Evolutionary conservation across 2,329 filamentous ascomycete genomes (phyloP).

Genomic region (Calonectria henricotiae): DNA sequence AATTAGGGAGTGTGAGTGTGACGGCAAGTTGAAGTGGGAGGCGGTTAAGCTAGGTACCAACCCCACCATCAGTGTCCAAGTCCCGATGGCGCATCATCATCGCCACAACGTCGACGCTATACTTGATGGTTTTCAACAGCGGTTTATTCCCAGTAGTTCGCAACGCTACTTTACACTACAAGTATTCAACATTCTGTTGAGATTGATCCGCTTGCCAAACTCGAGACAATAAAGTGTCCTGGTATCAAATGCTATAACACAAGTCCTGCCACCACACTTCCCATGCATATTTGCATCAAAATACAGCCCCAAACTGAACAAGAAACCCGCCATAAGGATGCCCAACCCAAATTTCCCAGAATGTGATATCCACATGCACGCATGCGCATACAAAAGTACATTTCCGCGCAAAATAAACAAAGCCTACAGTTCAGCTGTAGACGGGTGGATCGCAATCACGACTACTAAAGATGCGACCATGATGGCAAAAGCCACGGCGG

Average conservation of each 20-base stretch:
- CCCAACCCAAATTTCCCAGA: slow-evolving; percentile 2
- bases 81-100: slow-evolving; percentile 10
- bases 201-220: slow-evolving; percentile 28
- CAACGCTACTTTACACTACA: neutral
- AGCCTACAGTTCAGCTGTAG: slow-evolving; percentile 43
- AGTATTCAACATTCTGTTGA: slow-evolving; percentile 2
- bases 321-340: slow-evolving; percentile 16
- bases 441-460: slow-evolving; percentile 70
- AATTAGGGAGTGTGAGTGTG: slow-evolving; percentile 20
- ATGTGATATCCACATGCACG: neutral
- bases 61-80: slow-evolving; percentile 43
- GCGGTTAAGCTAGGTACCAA: slow-evolving; percentile 40
- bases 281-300: slow-evolving; percentile 20
- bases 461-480: slow-evolving; percentile 75
- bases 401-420: neutral
- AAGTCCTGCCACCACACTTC: slow-evolving; percentile 15
- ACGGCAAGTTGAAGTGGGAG: slow-evolving; percentile 40
- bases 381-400: neutral
- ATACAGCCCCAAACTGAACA: slow-evolving; percentile 1
- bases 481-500: slow-evolving; percentile 75
- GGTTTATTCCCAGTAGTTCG: neutral
- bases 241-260: slow-evolving; percentile 35
- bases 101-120: neutral
- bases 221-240: slow-evolving; percentile 21
- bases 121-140: neutral